These are phyloP conservation scores for Voacanga thouarsii DNA, from an alignment of 257 asterid species.

Conservation along the genomic window DNA sequence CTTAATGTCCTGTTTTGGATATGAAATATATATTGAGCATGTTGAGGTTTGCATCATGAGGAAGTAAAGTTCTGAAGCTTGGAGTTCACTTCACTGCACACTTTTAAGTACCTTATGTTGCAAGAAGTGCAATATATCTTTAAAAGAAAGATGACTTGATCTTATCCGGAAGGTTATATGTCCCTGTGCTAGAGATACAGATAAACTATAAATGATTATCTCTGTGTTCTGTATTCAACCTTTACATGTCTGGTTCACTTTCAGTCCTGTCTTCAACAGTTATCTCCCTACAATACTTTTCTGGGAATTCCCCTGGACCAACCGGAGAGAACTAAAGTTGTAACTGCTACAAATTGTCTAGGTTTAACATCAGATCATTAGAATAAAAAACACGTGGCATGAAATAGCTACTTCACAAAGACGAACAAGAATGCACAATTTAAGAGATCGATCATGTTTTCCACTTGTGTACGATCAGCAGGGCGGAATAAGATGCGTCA, in stretches of 20 bases:
- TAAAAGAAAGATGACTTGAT: slow-evolving; percentile 31
- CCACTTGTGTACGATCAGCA: neutral
- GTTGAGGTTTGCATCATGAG: slow-evolving; percentile 29
- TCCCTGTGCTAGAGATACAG: slow-evolving; percentile 18
- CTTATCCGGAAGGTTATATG: slow-evolving; percentile 39
- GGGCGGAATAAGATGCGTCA: neutral
- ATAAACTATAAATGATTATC: neutral
- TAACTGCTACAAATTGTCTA: neutral
- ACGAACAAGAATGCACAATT: neutral
- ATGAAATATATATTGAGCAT: slow-evolving; percentile 12
- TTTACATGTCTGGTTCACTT: neutral
- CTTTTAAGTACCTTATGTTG: slow-evolving; percentile 41
- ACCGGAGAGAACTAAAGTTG: neutral
- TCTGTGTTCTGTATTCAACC: neutral
- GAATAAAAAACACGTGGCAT: neutral
- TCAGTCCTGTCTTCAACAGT: neutral
- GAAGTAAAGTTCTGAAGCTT: slow-evolving; percentile 40
- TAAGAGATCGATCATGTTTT: neutral
- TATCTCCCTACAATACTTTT: neutral
- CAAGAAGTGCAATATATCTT: slow-evolving; percentile 30
- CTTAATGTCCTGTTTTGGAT: neutral
- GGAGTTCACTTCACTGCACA: slow-evolving; percentile 64
- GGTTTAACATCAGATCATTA: neutral
- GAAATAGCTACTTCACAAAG: neutral
- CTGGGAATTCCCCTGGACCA: neutral